phyloP scores from a whole-genome alignment of 2,329 filamentous ascomycete species.

The Exophiala calicioides region DNA sequence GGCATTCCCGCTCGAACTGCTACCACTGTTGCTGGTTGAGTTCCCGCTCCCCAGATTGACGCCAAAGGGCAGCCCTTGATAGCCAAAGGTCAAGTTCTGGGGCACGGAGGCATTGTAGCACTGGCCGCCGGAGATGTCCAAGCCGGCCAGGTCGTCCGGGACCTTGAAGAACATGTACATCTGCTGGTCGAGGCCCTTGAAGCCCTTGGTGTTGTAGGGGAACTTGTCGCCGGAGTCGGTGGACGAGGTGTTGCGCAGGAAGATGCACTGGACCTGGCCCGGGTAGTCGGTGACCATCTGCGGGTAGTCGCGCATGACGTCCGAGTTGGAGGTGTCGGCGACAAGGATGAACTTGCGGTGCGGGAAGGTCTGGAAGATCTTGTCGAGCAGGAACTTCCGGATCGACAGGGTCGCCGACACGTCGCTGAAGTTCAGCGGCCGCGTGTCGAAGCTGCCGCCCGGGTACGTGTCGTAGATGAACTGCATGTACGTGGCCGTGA shows the following conservation, averaged over 20 bases:
- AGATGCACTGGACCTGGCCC: conserved; percentile 73
- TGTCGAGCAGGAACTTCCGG: conserved; percentile 68
- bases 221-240: conserved; percentile 69
- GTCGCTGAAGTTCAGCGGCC: conserved; percentile 78
- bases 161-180: conserved; percentile 79
- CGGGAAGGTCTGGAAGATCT: conserved; percentile 74
- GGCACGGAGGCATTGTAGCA: conserved; percentile 65
- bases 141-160: conserved; percentile 65
- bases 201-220: conserved; percentile 73
- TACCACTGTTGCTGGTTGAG: background rate
- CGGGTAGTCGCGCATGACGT: conserved; percentile 67
- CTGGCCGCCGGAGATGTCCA: conserved; percentile 68
- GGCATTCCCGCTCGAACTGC: conserved; percentile 8
- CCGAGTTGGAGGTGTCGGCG: conserved; percentile 74
- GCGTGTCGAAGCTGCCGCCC: conserved; percentile 73
- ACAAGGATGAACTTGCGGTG: conserved; percentile 73
- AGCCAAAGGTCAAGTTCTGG: conserved; percentile 72
- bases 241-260: conserved; percentile 70
- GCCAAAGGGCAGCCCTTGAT: conserved; percentile 59
- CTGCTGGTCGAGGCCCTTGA: conserved; percentile 65
- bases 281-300: conserved; percentile 66
- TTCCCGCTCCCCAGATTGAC: conserved; percentile 12
- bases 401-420: conserved; percentile 70
- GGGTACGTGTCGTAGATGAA: conserved; percentile 79
- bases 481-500: conserved; percentile 73